Conservation (phyloP, 768 basidiomycete genomes). For the Rhizopogon vesiculosus region DNA sequence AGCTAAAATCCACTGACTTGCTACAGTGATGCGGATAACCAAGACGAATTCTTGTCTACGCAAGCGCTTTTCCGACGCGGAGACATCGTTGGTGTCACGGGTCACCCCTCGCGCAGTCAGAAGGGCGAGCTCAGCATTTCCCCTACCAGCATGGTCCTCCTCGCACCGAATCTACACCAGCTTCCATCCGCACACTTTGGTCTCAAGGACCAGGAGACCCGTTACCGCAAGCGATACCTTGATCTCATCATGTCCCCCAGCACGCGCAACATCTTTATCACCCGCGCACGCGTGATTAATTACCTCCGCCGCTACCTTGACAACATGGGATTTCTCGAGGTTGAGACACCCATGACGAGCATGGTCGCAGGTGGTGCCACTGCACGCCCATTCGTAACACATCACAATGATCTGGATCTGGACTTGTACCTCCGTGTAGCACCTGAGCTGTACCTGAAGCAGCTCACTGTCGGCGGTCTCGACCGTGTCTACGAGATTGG, state of each 20-base stretch:
- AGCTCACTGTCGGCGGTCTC: slow-evolving; percentile 94
- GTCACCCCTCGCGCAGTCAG: slow-evolving; percentile 87
- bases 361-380: slow-evolving; percentile 96
- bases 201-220: slow-evolving; percentile 94
- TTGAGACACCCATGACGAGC: slow-evolving; percentile 98
- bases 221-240: slow-evolving; percentile 98
- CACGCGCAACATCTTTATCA: slow-evolving; percentile 87
- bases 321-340: slow-evolving; percentile 91
- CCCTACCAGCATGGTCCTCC: slow-evolving; percentile 75
- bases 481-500: slow-evolving; percentile 99
- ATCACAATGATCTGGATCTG: slow-evolving; percentile 97
- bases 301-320: slow-evolving; percentile 91
- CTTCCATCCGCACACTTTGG: slow-evolving; percentile 91
- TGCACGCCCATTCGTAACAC: slow-evolving; percentile 97
- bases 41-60: slow-evolving; percentile 57
- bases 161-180: slow-evolving; percentile 95
- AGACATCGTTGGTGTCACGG: slow-evolving; percentile 92
- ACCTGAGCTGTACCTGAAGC: slow-evolving; percentile 96
- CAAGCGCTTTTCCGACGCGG: slow-evolving; percentile 92
- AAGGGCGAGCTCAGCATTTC: slow-evolving; percentile 93
- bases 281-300: slow-evolving; percentile 85
- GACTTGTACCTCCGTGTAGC: slow-evolving; percentile 97
- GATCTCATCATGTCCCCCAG: slow-evolving; percentile 93
- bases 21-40: slow-evolving; percentile 58
- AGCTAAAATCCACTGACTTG: not conserved